Evolutionary conservation across 768 basidiomycete genomes (phyloP).

Genomic region (Boletus tomentosulus): DNA sequence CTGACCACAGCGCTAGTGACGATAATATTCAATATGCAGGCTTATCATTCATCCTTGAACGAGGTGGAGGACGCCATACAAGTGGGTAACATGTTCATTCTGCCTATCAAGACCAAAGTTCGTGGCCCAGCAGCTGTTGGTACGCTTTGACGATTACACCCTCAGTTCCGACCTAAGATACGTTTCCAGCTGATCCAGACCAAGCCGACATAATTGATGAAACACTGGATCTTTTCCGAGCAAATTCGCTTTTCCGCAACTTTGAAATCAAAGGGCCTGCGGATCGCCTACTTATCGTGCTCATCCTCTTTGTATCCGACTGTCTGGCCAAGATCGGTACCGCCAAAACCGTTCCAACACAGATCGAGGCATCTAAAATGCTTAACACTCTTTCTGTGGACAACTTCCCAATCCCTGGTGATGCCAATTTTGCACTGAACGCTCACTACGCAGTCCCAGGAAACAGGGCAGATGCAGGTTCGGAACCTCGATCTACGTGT

Average conservation of each 20-base stretch:
- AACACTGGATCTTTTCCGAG: constrained; percentile 93
- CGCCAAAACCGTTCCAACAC: constrained; percentile 60
- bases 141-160: constrained; percentile 29
- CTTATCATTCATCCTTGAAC: constrained; percentile 94
- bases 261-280: constrained; percentile 99
- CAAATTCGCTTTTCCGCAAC: constrained; percentile 98
- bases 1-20: neutral
- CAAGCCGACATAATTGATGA: constrained; percentile 92
- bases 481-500: constrained; percentile 16
- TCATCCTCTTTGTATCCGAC: constrained; percentile 97
- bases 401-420: constrained; percentile 90
- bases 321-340: constrained; percentile 88
- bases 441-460: constrained; percentile 82
- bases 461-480: constrained; percentile 78
- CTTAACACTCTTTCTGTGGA: constrained; percentile 93
- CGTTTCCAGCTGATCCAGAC: constrained; percentile 63
- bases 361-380: constrained; percentile 82
- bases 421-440: constrained; percentile 92
- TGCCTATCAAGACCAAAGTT: constrained; percentile 88
- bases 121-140: constrained; percentile 88
- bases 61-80: constrained; percentile 75
- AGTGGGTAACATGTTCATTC: constrained; percentile 84
- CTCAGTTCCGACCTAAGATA: constrained; percentile 10
- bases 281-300: constrained; percentile 91
- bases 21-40: constrained; percentile 44